A percentile compares a stretch with the other conserved stretches of the same genome.
phyloP scores from a whole-genome alignment of 306 rosid species.

The Prunus mongolica region DNA sequence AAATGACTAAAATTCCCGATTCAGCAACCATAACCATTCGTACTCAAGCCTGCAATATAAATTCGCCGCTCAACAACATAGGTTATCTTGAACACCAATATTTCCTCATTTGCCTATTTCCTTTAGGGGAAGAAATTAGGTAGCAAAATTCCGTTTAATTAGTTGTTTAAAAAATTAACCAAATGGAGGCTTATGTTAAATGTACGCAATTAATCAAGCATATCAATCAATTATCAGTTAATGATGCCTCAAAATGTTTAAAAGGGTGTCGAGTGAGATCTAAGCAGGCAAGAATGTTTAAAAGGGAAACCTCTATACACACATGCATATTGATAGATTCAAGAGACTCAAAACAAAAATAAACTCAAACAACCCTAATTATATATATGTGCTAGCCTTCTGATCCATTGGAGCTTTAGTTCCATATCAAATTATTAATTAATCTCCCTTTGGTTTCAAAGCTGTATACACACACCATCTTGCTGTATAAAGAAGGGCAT shows the following conservation, averaged over 20 bases:
- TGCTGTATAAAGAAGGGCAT: background rate
- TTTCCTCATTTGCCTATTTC: too few relatives aligned
- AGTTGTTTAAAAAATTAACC: too few relatives aligned
- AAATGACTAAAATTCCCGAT: too few relatives aligned
- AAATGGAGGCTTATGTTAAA: too few relatives aligned
- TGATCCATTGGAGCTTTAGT: background rate
- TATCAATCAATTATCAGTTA: background rate
- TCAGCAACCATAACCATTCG: too few relatives aligned
- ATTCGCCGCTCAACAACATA: too few relatives aligned
- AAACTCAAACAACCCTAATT: background rate
- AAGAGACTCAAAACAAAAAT: background rate
- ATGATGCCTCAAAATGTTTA: background rate
- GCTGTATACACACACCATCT: background rate
- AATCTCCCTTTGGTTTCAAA: too few relatives aligned
- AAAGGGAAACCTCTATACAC: conserved; percentile 29
- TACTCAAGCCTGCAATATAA: too few relatives aligned
- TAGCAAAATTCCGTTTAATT: too few relatives aligned
- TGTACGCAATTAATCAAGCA: too few relatives aligned
- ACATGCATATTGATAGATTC: conserved; percentile 23
- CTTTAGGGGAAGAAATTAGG: too few relatives aligned
- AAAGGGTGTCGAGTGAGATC: background rate
- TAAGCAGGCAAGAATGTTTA: background rate
- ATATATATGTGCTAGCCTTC: background rate
- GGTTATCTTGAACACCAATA: too few relatives aligned
- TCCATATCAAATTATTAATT: background rate